Evolutionary conservation across 768 basidiomycete species (phyloP), one percentile per base, ranked within the genome.

Genomic region (Pleurotus citrinopileatus): DNA sequence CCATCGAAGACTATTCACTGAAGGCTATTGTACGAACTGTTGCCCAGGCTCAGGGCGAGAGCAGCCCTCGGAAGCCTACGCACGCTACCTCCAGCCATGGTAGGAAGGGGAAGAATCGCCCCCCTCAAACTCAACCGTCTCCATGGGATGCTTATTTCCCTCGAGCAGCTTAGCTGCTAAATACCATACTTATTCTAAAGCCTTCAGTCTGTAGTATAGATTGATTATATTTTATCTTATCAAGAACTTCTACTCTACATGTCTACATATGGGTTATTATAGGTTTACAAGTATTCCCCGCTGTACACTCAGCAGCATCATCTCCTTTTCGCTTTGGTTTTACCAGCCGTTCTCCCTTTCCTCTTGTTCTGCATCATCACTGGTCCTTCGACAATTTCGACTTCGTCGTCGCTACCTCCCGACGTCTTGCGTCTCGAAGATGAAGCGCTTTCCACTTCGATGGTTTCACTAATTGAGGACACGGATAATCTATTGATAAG

Each of bases 1-100:
- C 88, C 0, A 72, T 78, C 0, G 84, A 89, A 60, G 77, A 78
- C 42, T 90, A 80, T 63, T 72, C 74, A 4, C 65, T 89, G 45
- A 90, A 89, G 65, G 68, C 72, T 1, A 60, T 90, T 26, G 73
- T 84, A 3, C 69, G 75, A 27, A 71, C 73, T 3, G 67, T 86
- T n/a, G 77, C 80, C 1, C 66, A 64, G 12, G 75, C 76, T 7
- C 60, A 70, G 27, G 83, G 81, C 15, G 83, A 83, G 59, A 64
- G 59, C 3, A 76, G 74, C 54, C 76, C 83, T 0, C 63, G 64
- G 58, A 70, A 65, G 57, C 52, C 38, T 32, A 8, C 61, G 15
- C 53, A 54, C 55, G 32, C 45, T 38, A 50, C 54, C 46, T 22
- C 25, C 47, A 54, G 34, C 44, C 25, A 58, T 57, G 63, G 61